Base-by-base conservation (phyloP, 139 green algal genomes). In the Tetradesmus obliquus region DNA sequence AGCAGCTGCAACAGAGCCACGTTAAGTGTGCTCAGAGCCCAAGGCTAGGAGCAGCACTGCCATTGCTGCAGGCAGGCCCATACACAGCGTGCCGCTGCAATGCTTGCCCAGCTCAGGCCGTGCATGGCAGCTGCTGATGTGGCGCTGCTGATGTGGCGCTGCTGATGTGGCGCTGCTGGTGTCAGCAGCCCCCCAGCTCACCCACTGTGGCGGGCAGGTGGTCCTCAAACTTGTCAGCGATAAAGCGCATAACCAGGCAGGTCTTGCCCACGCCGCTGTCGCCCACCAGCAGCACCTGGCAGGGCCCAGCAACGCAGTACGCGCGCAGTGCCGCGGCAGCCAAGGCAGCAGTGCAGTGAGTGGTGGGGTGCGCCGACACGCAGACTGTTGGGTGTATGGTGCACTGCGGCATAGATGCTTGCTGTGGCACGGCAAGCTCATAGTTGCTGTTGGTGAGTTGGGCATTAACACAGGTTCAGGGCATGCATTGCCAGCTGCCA, bases 191-290 rank as follows among this genome's bases (percentile, higher is more conserved):
- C 32, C 32, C 32, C 32, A 15, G 19, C 91, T 81, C 69, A 93
- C 92, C 92, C 24, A 94, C 91, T 60, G 92, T 94, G 24, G 86
- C 90, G 0, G 89, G 80, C 45, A 93, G 80, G 22, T 92, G 55
- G 22, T 92, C 89, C 53, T 92, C 79, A 74, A 93, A 94, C 74
- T 20, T 74, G 17, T 88, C 69, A 88, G 84, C 45, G 84, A 87
- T 79, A 86, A 87, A 79, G 74, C 92, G 89, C 6, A 90, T 93
- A 1, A 94, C 89, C 5, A 94, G 82, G 20, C 86, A 90, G 1
- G 92, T 94, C 58, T 94, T 94, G 71, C 92, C 92, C 3, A 94
- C 92, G 66, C 92, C 92, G 1, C 80, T 91, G 82, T 94, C 92
- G 4, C 92, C 92, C 5, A 94, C 55, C 58, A 94, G 60, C 80